These are phyloP conservation scores for Microstegium vimineum DNA, from an alignment of 176 grass and related monocot genomes.

Conservation along the genomic window DNA sequence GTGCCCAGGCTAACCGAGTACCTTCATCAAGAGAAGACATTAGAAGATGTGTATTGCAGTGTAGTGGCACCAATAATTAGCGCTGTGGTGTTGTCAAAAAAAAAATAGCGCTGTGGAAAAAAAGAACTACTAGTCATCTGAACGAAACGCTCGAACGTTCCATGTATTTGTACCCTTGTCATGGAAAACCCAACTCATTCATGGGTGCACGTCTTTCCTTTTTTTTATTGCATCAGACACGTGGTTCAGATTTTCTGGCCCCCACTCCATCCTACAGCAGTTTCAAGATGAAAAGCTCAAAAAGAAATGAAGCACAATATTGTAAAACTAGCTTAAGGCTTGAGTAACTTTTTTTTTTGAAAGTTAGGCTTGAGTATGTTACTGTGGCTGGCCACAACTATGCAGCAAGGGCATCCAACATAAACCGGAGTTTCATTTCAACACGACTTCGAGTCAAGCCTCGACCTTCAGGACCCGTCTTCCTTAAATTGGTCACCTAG, in stretches of 20 bases:
- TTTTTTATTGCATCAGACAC: constrained; percentile 80
- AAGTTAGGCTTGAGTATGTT: too few species aligned
- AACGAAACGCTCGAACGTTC: constrained; percentile 80
- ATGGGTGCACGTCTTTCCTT: constrained; percentile 69
- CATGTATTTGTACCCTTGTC: constrained; percentile 64
- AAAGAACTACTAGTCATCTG: constrained; percentile 81
- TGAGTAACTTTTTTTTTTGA: too few species aligned
- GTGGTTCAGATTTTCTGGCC: constrained; percentile 77
- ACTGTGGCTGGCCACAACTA: constrained; percentile 13
- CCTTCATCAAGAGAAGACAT: constrained; percentile 36
- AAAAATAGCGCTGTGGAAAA: too few species aligned
- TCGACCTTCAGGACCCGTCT: too few species aligned
- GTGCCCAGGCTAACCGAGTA: too few species aligned
- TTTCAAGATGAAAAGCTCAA: constrained; percentile 19
- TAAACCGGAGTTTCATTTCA: too few species aligned
- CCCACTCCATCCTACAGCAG: constrained; percentile 55
- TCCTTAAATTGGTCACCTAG: too few species aligned
- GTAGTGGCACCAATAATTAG: neutral
- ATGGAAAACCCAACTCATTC: constrained; percentile 89
- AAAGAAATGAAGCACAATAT: neutral
- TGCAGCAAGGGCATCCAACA: too few species aligned
- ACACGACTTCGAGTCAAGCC: too few species aligned
- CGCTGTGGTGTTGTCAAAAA: too few species aligned
- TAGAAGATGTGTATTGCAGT: neutral
- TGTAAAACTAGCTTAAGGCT: neutral